Evolutionary conservation across 768 basidiomycete species (phyloP), one percentile per base, ranked within the genome.

Genomic region (Porpolomopsis calyptriformis): DNA sequence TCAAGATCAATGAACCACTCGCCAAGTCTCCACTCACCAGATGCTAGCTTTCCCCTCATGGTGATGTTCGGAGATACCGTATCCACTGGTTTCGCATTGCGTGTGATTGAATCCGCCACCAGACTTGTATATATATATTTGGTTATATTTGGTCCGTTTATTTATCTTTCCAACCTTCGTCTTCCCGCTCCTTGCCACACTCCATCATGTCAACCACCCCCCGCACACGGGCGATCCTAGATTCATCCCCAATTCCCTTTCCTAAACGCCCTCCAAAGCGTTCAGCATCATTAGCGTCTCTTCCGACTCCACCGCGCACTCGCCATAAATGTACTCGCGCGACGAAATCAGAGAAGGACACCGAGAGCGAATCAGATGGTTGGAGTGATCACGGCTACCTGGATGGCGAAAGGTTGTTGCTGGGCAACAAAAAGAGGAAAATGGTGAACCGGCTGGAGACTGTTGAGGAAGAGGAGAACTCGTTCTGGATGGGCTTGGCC

Each of bases 281-380:
- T 18, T 78, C 78, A 14, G 76, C 79, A 20, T 83, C 81, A 14
- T 68, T 70, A 34, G 76, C 73, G 24, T 78, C 78, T 3, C 67
- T 84, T 19, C 80, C 79, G 29, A 84, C 82, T 0, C 82, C 81
- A 18, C 82, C 82, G 0, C 64, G 75, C 23, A 82, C 80, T 6
- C 68, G 64, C 40, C 67, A 73, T 47, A 78, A 71, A 50, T 68
- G 67, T 46, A 67, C 66, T 31, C 57, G 64, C 5, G 69, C 71
- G 18, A 59, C 68, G 40, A 63, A 62, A 0, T 70, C 71, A 3
- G 26, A 11, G 14, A 67, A 67, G 26, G 69, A 71, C 33, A 74
- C 73, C 19, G 71, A 75, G 48, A 63, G 59, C 49, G 72, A 71
- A 19, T 20, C 24, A 11, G 29, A 27, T 18, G 31, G 29, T 18